A percentile compares a stretch with the other conserved stretches of the same genome.
phyloP scores from a whole-genome alignment of 768 basidiomycete genomes.

The Lyophyllum decastes region DNA sequence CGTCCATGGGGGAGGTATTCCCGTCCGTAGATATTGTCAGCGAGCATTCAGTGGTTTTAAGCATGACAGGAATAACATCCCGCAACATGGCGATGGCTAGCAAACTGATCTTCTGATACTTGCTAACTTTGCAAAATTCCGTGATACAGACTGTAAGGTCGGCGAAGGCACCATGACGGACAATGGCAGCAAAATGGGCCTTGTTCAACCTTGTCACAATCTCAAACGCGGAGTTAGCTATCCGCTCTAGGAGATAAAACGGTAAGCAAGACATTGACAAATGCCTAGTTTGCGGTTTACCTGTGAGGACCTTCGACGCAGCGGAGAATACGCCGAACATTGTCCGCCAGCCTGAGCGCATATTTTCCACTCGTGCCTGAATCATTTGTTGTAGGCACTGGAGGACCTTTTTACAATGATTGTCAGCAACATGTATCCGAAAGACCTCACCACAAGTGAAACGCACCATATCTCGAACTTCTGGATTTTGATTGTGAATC shows the following conservation, averaged over 20 bases:
- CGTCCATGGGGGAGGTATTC: slow-evolving; percentile 52
- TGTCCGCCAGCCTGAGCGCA: slow-evolving; percentile 98
- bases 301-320: slow-evolving; percentile 89
- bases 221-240: slow-evolving; percentile 93
- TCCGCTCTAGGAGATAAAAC: slow-evolving; percentile 63
- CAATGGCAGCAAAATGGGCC: slow-evolving; percentile 89
- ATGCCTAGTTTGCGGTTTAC: slow-evolving; percentile 37
- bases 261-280: not conserved
- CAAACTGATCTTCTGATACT: slow-evolving; percentile 97
- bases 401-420: slow-evolving; percentile 60
- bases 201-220: slow-evolving; percentile 90
- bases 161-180: slow-evolving; percentile 91
- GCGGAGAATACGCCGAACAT: slow-evolving; percentile 99
- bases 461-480: slow-evolving; percentile 91
- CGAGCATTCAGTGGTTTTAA: slow-evolving; percentile 72
- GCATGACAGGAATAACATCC: slow-evolving; percentile 90
- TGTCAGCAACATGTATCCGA: not conserved
- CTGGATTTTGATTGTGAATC: slow-evolving; percentile 94
- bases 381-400: slow-evolving; percentile 99
- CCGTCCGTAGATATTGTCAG: slow-evolving; percentile 27
- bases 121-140: slow-evolving; percentile 99
- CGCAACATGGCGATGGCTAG: slow-evolving; percentile 97
- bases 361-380: slow-evolving; percentile 89
- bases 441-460: no score
- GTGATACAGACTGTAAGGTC: slow-evolving; percentile 97